Evolutionary conservation across 1,284 basidiomycete genomes (phyloP), one percentile per base, ranked within the genome.

Genomic region (Melanopsichium pennsylvanicum): DNA sequence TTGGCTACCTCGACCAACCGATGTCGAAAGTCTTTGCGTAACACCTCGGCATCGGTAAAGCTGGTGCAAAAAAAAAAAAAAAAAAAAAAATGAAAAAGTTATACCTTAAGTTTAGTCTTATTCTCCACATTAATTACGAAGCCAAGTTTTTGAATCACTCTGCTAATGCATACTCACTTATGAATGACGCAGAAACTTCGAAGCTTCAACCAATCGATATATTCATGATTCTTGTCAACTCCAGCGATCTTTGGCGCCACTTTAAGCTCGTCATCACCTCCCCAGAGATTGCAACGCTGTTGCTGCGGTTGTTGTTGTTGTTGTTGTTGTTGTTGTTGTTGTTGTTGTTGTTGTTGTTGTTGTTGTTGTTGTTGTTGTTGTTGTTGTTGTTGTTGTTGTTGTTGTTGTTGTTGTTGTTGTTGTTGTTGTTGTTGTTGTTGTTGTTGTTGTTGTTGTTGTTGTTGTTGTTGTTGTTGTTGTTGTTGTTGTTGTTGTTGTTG

Each of bases 181-280:
- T 88, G 85, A 0, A 86, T 80, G 0, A 93, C 92, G 5, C 85
- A 87, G 35, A 93, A 87, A 22, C 88, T 88, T 31, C 92, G 87
- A 67, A 91, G 88, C 80, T 91, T 92, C 63, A 95, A 82, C 50
- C 94, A 82, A 77, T 92, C 91, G 61, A 94, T 94, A 77, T 93
- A 90, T 81, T 88, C 90, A 67, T 95, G 92, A 18, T 84, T 85
- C 81, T 92, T 94, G 50, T 87, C 86, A n/a, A 93, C 82, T 0
- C 92, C 92, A 5, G 40, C 31, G 27, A 68, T 68, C 42, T 68
- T 68, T 12, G 64, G 64, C 11, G 64, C 64, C 3, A 94, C 86
- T 76, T 86, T 93, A 76, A 86, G 86, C 43, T 87, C 82, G 51
- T 84, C 79, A 27, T 89, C 89, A 39, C 88, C 85, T 5, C 86